Evolutionary conservation across 306 rosid species (phyloP).

Genomic region (Sophora flavescens): DNA sequence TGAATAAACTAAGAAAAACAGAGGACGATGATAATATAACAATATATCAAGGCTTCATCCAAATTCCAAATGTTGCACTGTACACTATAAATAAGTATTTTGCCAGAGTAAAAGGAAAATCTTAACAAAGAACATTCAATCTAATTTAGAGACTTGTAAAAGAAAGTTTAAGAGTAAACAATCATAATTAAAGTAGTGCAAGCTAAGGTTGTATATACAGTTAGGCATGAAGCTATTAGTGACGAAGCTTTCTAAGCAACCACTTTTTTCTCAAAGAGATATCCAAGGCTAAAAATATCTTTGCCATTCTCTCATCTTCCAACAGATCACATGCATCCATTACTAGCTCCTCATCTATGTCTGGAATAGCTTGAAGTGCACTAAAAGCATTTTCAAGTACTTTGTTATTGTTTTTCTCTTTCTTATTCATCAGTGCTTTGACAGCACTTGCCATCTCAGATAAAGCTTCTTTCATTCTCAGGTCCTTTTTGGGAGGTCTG

Average conservation of each 20-base stretch:
- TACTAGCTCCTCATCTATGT: conserved; percentile 72
- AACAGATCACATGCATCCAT: conserved; percentile 82
- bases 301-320: conserved; percentile 75
- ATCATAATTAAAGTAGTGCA: not conserved
- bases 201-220: conserved; percentile 9
- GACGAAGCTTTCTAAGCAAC: conserved; percentile 78
- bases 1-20: no score
- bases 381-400: conserved; percentile 63
- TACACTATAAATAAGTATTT: not conserved
- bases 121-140: not conserved
- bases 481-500: conserved; percentile 42
- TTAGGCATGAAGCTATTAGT: conserved; percentile 20
- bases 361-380: conserved; percentile 74
- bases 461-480: conserved; percentile 57
- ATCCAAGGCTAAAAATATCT: conserved; percentile 72
- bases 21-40: not conserved
- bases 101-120: not conserved
- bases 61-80: conserved; percentile 23
- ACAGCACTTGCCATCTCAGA: conserved; percentile 70
- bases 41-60: not conserved
- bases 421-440: conserved; percentile 53
- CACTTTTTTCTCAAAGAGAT: conserved; percentile 69
- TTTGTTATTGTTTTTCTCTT: conserved; percentile 43
- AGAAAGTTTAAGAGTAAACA: not conserved
- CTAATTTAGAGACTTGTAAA: not conserved